These are phyloP conservation scores for Ophiosphaerella herpotricha DNA, from an alignment of 2,329 filamentous ascomycete genomes.

Conservation along the genomic window DNA sequence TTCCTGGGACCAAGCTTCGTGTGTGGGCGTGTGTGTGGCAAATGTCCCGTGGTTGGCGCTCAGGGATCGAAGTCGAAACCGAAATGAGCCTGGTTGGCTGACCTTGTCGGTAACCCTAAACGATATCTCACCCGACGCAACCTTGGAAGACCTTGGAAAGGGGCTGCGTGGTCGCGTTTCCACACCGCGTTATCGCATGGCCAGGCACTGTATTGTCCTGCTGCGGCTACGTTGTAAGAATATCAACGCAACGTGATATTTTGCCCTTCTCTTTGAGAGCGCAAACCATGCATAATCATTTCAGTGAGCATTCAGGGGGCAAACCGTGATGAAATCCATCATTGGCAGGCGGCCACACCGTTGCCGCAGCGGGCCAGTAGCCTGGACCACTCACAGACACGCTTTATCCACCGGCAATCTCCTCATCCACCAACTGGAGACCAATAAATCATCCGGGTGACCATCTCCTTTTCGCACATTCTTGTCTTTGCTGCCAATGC, in stretches of 20 bases:
- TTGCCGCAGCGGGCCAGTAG: constrained; percentile 11
- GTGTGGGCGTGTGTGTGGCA: too few species aligned
- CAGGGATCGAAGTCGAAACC: constrained; percentile 6
- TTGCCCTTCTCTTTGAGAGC: too few species aligned
- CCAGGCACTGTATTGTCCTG: background rate
- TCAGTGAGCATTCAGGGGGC: too few species aligned
- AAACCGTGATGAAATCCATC: too few species aligned
- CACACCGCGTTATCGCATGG: background rate
- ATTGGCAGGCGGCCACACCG: background rate
- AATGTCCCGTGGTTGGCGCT: background rate
- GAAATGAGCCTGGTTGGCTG: constrained; percentile 35
- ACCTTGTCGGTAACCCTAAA: constrained; percentile 25
- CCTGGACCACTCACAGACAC: constrained; percentile 22
- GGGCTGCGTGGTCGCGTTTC: constrained; percentile 14
- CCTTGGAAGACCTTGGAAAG: constrained; percentile 25
- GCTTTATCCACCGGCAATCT: constrained; percentile 36
- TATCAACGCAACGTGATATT: too few species aligned
- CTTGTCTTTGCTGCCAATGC: constrained; percentile 14
- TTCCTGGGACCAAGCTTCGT: too few species aligned
- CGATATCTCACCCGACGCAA: constrained; percentile 21
- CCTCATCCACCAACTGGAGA: constrained; percentile 26
- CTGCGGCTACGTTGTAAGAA: too few species aligned
- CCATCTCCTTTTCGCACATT: constrained; percentile 17
- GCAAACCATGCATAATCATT: too few species aligned
- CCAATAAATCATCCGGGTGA: constrained; percentile 26